Conservation (phyloP, 441 rosid species). For the Euphorbia schlechtendalii region DNA sequence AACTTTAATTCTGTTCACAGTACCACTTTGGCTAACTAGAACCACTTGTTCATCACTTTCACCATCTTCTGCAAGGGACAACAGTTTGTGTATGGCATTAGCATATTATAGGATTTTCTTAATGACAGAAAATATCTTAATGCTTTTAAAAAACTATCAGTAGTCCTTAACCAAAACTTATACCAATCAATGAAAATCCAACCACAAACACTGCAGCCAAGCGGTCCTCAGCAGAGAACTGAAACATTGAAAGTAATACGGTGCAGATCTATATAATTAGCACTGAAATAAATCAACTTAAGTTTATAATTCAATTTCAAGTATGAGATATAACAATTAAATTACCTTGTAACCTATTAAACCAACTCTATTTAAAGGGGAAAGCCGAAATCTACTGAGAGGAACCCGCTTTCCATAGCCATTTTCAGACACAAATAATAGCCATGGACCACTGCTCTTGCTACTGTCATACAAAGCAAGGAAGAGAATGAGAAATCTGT, state of each 20-base stretch:
- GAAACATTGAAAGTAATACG: slow-evolving; percentile 12
- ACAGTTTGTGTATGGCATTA: slow-evolving; percentile 1
- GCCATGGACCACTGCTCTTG: slow-evolving; percentile 72
- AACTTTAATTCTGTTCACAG: slow-evolving; percentile 86
- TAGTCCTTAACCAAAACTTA: background rate
- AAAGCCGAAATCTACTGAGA: slow-evolving; percentile 56
- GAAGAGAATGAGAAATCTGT: background rate
- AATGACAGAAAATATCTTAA: no score
- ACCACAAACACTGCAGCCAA: slow-evolving; percentile 87
- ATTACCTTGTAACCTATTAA: slow-evolving; percentile 76
- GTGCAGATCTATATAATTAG: background rate
- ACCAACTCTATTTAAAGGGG: slow-evolving; percentile 71
- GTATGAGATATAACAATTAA: background rate
- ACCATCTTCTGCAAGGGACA: slow-evolving; percentile 54
- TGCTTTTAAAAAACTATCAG: background rate
- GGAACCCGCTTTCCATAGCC: slow-evolving; percentile 97
- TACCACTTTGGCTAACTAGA: slow-evolving; percentile 91
- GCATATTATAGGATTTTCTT: slow-evolving; percentile 4
- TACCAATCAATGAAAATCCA: slow-evolving; percentile 84
- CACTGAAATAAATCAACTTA: background rate
- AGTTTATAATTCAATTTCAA: background rate
- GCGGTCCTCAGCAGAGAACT: slow-evolving; percentile 71
- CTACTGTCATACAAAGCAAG: slow-evolving; percentile 21
- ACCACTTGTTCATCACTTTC: slow-evolving; percentile 95
- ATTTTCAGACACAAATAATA: slow-evolving; percentile 76